A percentile compares a stretch with the other conserved stretches of the same genome.
These are phyloP conservation scores for Gymnopus androsaceus DNA, from an alignment of 1,284 basidiomycete genomes.

Conservation along the genomic window DNA sequence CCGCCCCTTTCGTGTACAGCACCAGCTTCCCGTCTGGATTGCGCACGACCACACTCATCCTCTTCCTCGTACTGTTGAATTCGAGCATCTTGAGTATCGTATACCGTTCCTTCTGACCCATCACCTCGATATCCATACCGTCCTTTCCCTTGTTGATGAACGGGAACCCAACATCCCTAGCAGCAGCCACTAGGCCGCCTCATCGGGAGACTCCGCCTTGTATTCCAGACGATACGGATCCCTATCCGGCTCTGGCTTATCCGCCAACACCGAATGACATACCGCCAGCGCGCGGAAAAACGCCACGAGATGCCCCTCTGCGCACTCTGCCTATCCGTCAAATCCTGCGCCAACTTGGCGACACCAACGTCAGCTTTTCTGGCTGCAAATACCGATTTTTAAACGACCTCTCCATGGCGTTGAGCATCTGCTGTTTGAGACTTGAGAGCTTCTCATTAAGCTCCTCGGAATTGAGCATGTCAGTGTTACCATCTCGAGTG, in stretches of 20 bases:
- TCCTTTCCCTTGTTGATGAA: slow-evolving; percentile 82
- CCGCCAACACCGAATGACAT: slow-evolving; percentile 90
- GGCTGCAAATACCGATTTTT: slow-evolving; percentile 88
- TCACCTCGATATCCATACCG: slow-evolving; percentile 85
- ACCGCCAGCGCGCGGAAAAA: slow-evolving; percentile 93
- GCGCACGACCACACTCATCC: slow-evolving; percentile 91
- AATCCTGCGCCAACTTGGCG: slow-evolving; percentile 82
- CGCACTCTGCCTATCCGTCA: slow-evolving; percentile 60
- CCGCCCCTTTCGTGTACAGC: slow-evolving; percentile 95
- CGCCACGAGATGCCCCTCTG: slow-evolving; percentile 73
- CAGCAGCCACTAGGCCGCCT: slow-evolving; percentile 93
- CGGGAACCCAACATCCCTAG: slow-evolving; percentile 91
- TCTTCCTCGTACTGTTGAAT: slow-evolving; percentile 91
- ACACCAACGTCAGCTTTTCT: slow-evolving; percentile 86
- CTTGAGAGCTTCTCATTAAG: slow-evolving; percentile 64
- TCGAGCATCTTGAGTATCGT: slow-evolving; percentile 82
- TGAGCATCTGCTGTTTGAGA: slow-evolving; percentile 81
- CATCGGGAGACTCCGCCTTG: slow-evolving; percentile 95
- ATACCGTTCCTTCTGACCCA: slow-evolving; percentile 87
- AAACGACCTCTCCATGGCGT: slow-evolving; percentile 74
- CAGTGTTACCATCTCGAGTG: slow-evolving; percentile 73
- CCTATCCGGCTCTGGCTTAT: slow-evolving; percentile 64
- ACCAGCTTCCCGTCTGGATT: slow-evolving; percentile 80
- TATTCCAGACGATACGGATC: slow-evolving; percentile 79
- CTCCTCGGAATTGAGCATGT: slow-evolving; percentile 64